phyloP scores from a whole-genome alignment of 2,329 filamentous ascomycete genomes.

The Fusarium paranaense region DNA sequence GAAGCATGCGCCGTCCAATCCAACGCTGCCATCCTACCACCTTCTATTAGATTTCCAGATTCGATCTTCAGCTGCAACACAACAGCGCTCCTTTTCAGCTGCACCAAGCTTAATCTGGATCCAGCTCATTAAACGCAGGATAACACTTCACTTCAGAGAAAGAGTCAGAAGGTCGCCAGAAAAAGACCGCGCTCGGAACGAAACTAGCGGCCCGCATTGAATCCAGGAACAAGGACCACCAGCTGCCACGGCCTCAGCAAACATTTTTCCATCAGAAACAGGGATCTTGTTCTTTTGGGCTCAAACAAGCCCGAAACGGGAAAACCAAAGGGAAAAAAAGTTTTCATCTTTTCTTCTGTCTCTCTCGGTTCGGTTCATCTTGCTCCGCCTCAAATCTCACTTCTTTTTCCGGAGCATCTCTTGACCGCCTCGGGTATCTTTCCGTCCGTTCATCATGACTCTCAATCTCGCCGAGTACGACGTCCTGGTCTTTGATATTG shows the following conservation, averaged over 20 bases:
- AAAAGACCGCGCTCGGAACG: conserved; percentile 9
- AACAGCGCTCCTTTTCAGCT: conserved; percentile 15
- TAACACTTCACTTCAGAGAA: background rate
- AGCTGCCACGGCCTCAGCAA: conserved; percentile 20
- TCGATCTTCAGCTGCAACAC: conserved; percentile 29
- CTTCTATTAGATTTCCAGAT: conserved; percentile 15
- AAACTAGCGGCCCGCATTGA: conserved; percentile 37
- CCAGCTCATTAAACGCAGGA: conserved; percentile 12
- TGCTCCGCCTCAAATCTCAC: conserved; percentile 2
- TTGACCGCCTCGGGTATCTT: conserved; percentile 29
- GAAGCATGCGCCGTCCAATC: conserved; percentile 31
- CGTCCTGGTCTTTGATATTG: conserved; percentile 53
- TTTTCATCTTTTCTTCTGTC: background rate
- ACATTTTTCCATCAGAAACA: conserved; percentile 24
- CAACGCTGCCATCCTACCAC: conserved; percentile 11
- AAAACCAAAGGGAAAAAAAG: background rate
- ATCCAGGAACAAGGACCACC: conserved; percentile 43
- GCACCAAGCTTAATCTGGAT: conserved; percentile 22
- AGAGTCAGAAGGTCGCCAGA: background rate
- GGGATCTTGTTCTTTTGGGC: conserved; percentile 10
- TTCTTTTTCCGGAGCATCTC: conserved; percentile 18
- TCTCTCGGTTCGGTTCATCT: conserved; percentile 9
- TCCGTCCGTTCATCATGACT: conserved; percentile 29
- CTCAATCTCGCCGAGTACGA: conserved; percentile 46
- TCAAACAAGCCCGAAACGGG: conserved; percentile 9